phyloP scores from a whole-genome alignment of 2,329 filamentous ascomycete species.

The Venturia asperata region DNA sequence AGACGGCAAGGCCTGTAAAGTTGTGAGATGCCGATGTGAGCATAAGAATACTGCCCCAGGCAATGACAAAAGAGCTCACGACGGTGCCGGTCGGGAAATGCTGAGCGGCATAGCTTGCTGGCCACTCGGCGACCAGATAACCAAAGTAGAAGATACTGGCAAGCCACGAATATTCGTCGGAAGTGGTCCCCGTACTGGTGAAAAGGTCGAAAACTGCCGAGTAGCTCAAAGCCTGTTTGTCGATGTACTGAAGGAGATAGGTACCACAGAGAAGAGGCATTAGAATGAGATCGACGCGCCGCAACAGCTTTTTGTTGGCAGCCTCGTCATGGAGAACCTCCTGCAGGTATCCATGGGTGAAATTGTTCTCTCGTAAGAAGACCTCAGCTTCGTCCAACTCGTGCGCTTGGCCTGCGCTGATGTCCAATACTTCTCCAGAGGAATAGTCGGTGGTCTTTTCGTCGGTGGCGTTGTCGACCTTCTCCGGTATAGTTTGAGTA shows the following conservation, averaged over 20 bases:
- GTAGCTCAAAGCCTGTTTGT: constrained; percentile 23
- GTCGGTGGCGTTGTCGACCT: not conserved
- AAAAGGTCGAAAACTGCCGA: constrained; percentile 26
- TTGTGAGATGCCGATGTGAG: constrained; percentile 24
- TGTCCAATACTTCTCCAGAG: not conserved
- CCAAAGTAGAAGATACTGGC: constrained; percentile 69
- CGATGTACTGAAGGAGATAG: constrained; percentile 24
- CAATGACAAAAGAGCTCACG: constrained; percentile 24
- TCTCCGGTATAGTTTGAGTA: not conserved
- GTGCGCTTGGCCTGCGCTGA: not conserved
- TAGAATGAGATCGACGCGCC: not conserved
- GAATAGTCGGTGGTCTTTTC: not conserved
- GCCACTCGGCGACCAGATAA: constrained; percentile 65
- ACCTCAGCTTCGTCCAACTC: constrained; percentile 4
- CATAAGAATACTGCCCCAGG: constrained; percentile 24
- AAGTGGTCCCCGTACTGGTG: constrained; percentile 20
- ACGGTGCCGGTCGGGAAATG: constrained; percentile 30
- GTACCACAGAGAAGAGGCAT: constrained; percentile 23
- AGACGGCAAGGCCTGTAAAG: constrained; percentile 24
- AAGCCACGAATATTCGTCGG: constrained; percentile 58
- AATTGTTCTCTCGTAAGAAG: constrained; percentile 4
- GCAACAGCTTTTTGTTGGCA: not conserved
- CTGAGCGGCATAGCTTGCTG: constrained; percentile 52
- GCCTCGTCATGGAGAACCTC: constrained; percentile 3
- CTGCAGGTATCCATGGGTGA: not conserved